These are phyloP conservation scores for Hydnomerulius pinastri DNA, from an alignment of 768 basidiomycete species.

Conservation along the genomic window DNA sequence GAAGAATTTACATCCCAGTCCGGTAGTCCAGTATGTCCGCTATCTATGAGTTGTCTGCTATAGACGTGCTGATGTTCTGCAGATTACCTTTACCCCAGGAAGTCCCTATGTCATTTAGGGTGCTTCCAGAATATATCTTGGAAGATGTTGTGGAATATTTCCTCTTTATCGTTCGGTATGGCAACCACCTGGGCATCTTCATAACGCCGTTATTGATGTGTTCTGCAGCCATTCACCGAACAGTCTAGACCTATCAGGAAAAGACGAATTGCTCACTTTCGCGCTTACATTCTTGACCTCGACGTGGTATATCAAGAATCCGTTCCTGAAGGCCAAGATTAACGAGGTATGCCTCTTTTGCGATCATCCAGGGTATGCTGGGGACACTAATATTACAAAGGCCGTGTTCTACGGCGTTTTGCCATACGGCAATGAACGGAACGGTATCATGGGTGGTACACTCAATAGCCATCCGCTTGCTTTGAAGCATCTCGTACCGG, in stretches of 20 bases:
- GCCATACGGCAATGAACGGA: conserved; percentile 61
- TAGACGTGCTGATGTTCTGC: conserved; percentile 14
- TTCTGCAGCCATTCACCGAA: conserved; percentile 63
- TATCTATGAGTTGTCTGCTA: not conserved
- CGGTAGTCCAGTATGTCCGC: conserved; percentile 59
- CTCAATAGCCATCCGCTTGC: conserved; percentile 86
- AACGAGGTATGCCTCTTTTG: conserved; percentile 65
- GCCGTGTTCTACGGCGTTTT: conserved; percentile 74
- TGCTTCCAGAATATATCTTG: conserved; percentile 90
- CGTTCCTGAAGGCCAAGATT: conserved; percentile 94
- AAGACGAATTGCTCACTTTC: conserved; percentile 85
- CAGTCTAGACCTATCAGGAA: conserved; percentile 81
- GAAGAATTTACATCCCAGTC: conserved; percentile 70
- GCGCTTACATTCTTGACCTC: conserved; percentile 88
- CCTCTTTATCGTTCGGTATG: conserved; percentile 80
- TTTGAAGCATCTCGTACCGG: conserved; percentile 85
- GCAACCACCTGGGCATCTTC: not conserved
- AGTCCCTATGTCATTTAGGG: conserved; percentile 81
- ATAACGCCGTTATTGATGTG: not conserved
- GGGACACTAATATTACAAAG: conserved; percentile 38
- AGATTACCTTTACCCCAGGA: conserved; percentile 86
- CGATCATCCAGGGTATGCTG: not conserved
- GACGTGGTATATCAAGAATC: conserved; percentile 98
- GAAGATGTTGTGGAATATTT: conserved; percentile 94
- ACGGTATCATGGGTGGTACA: conserved; percentile 78